These are phyloP conservation scores for Persicaria tinctoria DNA, from an alignment of 148 eudicot species.

Conservation along the genomic window DNA sequence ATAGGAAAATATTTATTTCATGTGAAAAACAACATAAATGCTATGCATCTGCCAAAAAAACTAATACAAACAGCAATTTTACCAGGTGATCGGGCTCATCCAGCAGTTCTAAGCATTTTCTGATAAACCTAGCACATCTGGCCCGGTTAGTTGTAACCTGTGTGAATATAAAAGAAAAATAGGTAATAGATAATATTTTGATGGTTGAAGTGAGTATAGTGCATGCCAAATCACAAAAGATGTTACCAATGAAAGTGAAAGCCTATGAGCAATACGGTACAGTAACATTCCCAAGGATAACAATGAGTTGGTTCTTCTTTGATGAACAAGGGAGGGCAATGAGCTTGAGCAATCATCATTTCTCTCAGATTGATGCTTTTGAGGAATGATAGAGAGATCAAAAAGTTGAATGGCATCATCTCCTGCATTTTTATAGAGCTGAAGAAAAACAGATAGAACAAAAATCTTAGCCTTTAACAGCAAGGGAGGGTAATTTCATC, in stretches of 20 bases:
- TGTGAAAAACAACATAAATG: background rate
- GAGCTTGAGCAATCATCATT: conserved; percentile 48
- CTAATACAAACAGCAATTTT: conserved; percentile 5
- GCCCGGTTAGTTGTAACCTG: conserved; percentile 62
- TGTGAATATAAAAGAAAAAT: conserved; percentile 18
- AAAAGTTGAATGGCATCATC: conserved; percentile 93
- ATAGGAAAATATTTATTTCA: background rate
- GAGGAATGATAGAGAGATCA: conserved; percentile 76
- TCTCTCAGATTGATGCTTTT: conserved; percentile 47
- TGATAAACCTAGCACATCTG: conserved; percentile 75
- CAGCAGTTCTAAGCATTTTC: conserved; percentile 76
- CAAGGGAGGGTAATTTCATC: background rate
- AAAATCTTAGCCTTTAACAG: background rate
- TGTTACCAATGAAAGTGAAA: conserved; percentile 72
- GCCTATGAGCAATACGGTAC: conserved; percentile 88
- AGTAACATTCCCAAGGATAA: conserved; percentile 78
- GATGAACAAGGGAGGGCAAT: conserved; percentile 56
- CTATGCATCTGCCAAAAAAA: background rate
- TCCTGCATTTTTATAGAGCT: conserved; percentile 91
- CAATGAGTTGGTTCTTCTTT: conserved; percentile 76
- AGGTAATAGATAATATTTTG: background rate
- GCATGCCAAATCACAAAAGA: background rate
- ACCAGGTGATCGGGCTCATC: conserved; percentile 94
- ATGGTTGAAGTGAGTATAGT: background rate
- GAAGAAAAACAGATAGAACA: conserved; percentile 18